phyloP scores from a whole-genome alignment of 2,329 filamentous ascomycete genomes.

The Diaporthe sp. region DNA sequence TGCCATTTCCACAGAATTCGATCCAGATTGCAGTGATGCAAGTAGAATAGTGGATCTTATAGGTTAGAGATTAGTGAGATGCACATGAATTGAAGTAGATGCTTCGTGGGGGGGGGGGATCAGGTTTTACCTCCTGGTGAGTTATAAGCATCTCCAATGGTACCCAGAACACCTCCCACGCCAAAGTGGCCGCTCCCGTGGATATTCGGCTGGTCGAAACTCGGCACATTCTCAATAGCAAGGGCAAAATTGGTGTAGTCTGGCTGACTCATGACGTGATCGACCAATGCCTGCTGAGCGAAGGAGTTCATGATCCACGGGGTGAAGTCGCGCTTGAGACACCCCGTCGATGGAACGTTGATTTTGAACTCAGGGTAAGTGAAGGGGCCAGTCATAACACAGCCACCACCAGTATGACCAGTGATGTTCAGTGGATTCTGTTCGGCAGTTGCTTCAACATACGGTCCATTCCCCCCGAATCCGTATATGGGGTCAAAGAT shows the following conservation, averaged over 20 bases:
- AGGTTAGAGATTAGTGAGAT: background rate
- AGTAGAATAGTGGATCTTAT: background rate
- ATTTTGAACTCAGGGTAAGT: background rate
- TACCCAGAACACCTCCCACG: background rate
- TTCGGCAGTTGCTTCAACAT: background rate
- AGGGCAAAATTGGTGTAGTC: background rate
- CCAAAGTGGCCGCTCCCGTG: conserved; percentile 16
- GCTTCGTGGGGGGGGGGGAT: too few species aligned
- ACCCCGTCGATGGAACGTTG: conserved; percentile 1
- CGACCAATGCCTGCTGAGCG: background rate
- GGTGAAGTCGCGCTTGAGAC: conserved; percentile 4
- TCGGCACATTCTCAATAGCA: background rate
- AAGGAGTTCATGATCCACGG: conserved; percentile 13
- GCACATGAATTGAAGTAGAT: background rate
- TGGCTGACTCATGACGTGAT: background rate
- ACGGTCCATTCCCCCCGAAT: conserved; percentile 10
- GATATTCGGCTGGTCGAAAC: background rate
- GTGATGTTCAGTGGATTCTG: background rate
- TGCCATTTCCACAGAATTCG: conserved; percentile 3
- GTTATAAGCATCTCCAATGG: background rate
- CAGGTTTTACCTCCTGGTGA: background rate
- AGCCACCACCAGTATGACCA: conserved; percentile 3
- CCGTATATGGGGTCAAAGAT: background rate
- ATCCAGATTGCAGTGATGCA: background rate
- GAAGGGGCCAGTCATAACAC: background rate